Evolutionary conservation across 139 green algal genomes (phyloP), one percentile per base, ranked within the genome.

Genomic region (Tetraselmis chui): DNA sequence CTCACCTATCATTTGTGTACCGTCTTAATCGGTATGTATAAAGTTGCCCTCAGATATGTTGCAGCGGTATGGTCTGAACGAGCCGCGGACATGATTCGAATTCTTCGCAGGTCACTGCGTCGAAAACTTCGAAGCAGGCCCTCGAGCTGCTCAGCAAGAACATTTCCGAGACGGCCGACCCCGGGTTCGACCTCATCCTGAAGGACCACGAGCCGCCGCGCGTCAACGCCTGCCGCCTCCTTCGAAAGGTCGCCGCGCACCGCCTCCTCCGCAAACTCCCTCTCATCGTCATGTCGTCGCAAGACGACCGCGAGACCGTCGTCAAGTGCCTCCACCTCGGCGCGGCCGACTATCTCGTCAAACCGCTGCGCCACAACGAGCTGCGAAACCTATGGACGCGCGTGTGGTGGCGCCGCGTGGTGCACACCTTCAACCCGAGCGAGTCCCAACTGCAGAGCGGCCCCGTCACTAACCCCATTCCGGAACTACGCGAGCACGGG

Each of bases 341-440:
- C 27, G 94, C 94, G 0, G 89, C 93, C 25, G 94, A 98, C 86
- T 98, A 93, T 81, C 90, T 96, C 58, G 84, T 98, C 32, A 96
- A 95, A 80, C 94, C 94, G 0, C 84, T 98, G 76, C 86, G 94
- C 1, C 86, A 89, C 24, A 96, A 97, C 76, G 94, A 98, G 85
- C 84, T 97, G 30, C 86, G 91, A 0, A 92, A 95, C 82, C 87
- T 98, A 5, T 98, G 94, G 94, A 95, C 91, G 2, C 87, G 92
- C 23, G 90, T 97, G 0, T 97, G 93, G 93, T 90, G 91, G 83
- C 90, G 89, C 83, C 76, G 87, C 5, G 83, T 87, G 85, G 87
- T 89, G 75, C 27, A 78, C 31, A 31, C 1, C 30, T 31, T 81
- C 78, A 1, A 11, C 23, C 45, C 45, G 11, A 67, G 45, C 18